Evolutionary conservation across 192 early-diverging fungal species (phyloP), one percentile per base, ranked within the genome.

Genomic region (Coemansia guatemalensis): DNA sequence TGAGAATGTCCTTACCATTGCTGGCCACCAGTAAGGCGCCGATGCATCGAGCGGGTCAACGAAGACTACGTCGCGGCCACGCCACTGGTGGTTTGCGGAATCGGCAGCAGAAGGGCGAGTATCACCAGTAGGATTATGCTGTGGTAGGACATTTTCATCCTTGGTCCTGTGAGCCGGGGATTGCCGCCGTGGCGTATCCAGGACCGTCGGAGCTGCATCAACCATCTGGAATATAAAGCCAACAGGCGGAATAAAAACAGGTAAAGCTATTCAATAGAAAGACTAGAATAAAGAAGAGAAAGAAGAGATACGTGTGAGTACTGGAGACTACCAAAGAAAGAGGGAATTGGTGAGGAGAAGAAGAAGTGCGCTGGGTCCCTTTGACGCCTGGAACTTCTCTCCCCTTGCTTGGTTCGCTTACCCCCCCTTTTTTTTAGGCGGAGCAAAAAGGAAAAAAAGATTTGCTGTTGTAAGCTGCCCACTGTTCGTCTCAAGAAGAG

Each of bases 21-120:
- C 87, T 6, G 87, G 85, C 87, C 87, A 88, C 87, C 87, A 88
- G 67, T 82, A 85, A 26, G 81, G 82, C 0, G 77, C 79, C 23
- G 67, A 65, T 0, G 71, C 23, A 65, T 88, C 87, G 24, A 86
- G 84, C 8, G 87, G 87, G 75, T 88, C 85, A 23, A 88, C 87
- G 77, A 85, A 88, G 11, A 88, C 87, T 23, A 88, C 75, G 56
- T 75, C 74, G 61, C 80, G 80, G 20, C 74, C 74, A 21, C 76
- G 62, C 76, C 76, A 79, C 51, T 25, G 44, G 58, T 48, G 62
- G 52, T 53, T 53, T 5, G 33, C 25, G 23, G 35, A 49, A 17
- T 33, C 39, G 24, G n/a, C 22, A 29, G 56, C 49, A 29, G 35
- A 26, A 25, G 23, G 48, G 39, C 55, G 41, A n/a, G 54, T 27